These are phyloP conservation scores for Lodderomyces orthopsilosis DNA, from an alignment of 1,139 yeast genomes.

Conservation along the genomic window DNA sequence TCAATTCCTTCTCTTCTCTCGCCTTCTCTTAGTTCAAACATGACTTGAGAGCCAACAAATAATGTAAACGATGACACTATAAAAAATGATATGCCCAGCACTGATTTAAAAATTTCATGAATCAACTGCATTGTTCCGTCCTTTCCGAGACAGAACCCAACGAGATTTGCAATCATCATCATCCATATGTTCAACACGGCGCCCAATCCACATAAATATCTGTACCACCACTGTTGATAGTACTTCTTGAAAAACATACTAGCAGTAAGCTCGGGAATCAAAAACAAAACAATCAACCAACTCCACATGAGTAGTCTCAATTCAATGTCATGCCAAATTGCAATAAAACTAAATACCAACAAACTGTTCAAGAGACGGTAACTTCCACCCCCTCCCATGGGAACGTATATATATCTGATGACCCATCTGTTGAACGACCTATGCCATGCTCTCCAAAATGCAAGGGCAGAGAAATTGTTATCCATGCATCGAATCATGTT, in stretches of 20 bases:
- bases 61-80: conserved; percentile 62
- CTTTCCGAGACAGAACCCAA: conserved; percentile 89
- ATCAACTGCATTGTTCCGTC: conserved; percentile 76
- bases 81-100: conserved; percentile 65
- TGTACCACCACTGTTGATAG: conserved; percentile 61
- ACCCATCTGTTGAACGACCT: conserved; percentile 91
- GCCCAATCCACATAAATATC: conserved; percentile 82
- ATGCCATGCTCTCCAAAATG: conserved; percentile 99
- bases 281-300: conserved; percentile 84
- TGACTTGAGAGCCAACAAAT: conserved; percentile 84
- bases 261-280: conserved; percentile 84
- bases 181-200: conserved; percentile 90
- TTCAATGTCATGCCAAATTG: conserved; percentile 97
- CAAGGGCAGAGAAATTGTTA: conserved; percentile 86
- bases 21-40: conserved; percentile 88
- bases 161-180: conserved; percentile 96
- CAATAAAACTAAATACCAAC: conserved; percentile 93
- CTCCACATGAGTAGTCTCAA: conserved; percentile 89
- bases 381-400: conserved; percentile 77
- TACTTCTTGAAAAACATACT: conserved; percentile 45
- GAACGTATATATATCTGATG: conserved; percentile 76
- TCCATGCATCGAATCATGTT: conserved; percentile 97
- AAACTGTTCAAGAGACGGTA: conserved; percentile 71
- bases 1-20: conserved; percentile 83
- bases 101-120: conserved; percentile 67